Evolutionary conservation across 306 rosid genomes (phyloP).

Genomic region (Medicago truncatula): DNA sequence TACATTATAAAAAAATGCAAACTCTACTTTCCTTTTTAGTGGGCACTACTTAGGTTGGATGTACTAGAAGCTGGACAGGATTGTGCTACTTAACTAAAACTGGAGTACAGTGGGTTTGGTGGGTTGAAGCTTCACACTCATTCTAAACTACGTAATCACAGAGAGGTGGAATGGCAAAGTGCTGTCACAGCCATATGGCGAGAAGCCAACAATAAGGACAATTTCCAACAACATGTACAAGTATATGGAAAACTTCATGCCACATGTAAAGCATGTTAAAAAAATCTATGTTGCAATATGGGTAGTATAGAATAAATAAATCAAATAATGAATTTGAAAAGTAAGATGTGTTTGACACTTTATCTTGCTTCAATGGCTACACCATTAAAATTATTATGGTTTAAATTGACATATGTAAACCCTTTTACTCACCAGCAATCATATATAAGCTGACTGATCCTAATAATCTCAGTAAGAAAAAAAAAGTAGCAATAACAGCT

Average conservation of each 20-base stretch:
- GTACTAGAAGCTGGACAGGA: slow-evolving; percentile 1
- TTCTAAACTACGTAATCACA: slow-evolving; percentile 25
- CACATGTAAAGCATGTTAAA: slow-evolving; percentile 4
- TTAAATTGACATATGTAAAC: slow-evolving; percentile 26
- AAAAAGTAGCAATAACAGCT: slow-evolving; percentile 23
- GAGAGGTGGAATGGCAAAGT: slow-evolving; percentile 6
- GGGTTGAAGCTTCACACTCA: slow-evolving; percentile 27
- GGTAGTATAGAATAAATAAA: slow-evolving; percentile 27
- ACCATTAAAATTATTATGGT: slow-evolving; percentile 5
- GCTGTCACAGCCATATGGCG: neutral
- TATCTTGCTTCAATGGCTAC: slow-evolving; percentile 15
- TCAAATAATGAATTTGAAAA: slow-evolving; percentile 15
- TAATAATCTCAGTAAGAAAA: slow-evolving; percentile 32
- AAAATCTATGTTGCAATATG: neutral
- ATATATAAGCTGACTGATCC: slow-evolving; percentile 32
- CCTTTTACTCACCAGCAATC: neutral
- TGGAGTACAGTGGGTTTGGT: slow-evolving; percentile 14
- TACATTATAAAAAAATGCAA: slow-evolving; percentile 10
- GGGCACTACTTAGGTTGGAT: neutral
- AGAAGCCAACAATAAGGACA: neutral
- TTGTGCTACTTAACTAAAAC: slow-evolving; percentile 12
- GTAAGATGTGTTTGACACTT: slow-evolving; percentile 7
- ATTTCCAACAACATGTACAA: neutral
- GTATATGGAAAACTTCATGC: slow-evolving; percentile 15
- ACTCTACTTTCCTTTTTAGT: neutral